Evolutionary conservation across 768 basidiomycete genomes (phyloP).

Genomic region (Lanmaoa rubissima): DNA sequence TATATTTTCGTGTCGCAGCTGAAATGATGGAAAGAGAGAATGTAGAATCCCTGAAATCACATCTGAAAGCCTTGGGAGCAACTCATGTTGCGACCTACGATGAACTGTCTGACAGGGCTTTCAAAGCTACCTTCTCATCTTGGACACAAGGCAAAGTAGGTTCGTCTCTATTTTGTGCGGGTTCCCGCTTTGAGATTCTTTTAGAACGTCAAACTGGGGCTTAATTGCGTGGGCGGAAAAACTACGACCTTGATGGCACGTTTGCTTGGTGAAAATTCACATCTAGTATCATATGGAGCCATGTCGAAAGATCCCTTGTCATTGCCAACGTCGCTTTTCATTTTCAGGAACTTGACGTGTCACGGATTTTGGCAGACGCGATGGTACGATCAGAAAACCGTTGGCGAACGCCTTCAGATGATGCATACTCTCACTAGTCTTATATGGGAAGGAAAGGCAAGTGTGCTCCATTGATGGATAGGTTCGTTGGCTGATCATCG

Average conservation of each 20-base stretch:
- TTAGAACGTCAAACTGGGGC: constrained; percentile 44
- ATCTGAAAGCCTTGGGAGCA: constrained; percentile 63
- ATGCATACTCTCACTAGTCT: constrained; percentile 52
- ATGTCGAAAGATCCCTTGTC: constrained; percentile 85
- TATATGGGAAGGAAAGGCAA: constrained; percentile 54
- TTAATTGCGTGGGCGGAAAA: constrained; percentile 65
- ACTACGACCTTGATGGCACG: constrained; percentile 68
- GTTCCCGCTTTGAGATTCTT: not conserved
- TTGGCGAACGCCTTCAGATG: constrained; percentile 48
- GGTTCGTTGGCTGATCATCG: constrained; percentile 1
- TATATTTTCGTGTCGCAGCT: not conserved
- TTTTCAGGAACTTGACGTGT: constrained; percentile 78
- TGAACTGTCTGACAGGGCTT: constrained; percentile 57
- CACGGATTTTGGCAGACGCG: constrained; percentile 79
- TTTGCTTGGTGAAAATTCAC: constrained; percentile 62
- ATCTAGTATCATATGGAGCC: constrained; percentile 84
- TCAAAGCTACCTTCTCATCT: constrained; percentile 53
- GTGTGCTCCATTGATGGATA: constrained; percentile 4
- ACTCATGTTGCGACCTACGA: constrained; percentile 78
- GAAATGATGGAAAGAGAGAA: constrained; percentile 43
- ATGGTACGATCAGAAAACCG: constrained; percentile 58
- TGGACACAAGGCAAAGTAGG: constrained; percentile 64
- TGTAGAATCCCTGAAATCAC: constrained; percentile 45
- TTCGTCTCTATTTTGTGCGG: constrained; percentile 11
- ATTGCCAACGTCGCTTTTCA: constrained; percentile 74